Base-by-base conservation (phyloP, 1,284 basidiomycete genomes). In the Athelia psychrophila region DNA sequence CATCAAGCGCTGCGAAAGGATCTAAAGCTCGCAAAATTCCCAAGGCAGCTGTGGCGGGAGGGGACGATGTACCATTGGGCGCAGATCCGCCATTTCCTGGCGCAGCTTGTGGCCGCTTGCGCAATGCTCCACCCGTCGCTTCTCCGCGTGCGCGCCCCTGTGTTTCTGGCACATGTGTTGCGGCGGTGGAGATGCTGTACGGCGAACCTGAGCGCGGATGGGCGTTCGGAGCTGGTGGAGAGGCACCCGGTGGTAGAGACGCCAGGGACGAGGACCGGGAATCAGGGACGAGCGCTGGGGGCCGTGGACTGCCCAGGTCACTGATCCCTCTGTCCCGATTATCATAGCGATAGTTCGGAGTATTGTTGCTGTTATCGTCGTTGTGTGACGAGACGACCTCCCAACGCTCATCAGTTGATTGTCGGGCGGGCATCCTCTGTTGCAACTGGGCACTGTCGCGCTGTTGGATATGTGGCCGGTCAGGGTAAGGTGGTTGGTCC, bases 1-100 rank as follows among this genome's bases (percentile, higher is more conserved):
- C 57, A 30, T 20, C 64, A 30, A 20, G 64, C 65, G 12, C 68
- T 60, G 25, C 68, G 70, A 24, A 71, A 0, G 84, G 81, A 51
- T 87, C 83, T 6, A 87, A 68, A 8, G 84, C 73, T 49, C 72
- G 73, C 51, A 87, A 69, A 36, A 86, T 84, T 19, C 77, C 78
- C 19, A 84, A 63, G 0, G 80, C 81, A 6, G 73, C 49, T 35
- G 25, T 52, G 51, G 25, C 20, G 42, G 38, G 38, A 8, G 38
- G 38, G n/a, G 38, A 22, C 38, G 38, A n/a, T 22, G 6, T 16
- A 42, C 5, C 8, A n/a, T n/a, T 42, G 38, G 6, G 6, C 38
- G 20, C 13, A 30, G 27, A 30, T 30, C 27, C 27, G 27, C 27
- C 27, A 30, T 30, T 5, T 13, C 38, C 38, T n/a, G 16, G 8